phyloP scores from a whole-genome alignment of 768 basidiomycete genomes.

The Suillus discolor region DNA sequence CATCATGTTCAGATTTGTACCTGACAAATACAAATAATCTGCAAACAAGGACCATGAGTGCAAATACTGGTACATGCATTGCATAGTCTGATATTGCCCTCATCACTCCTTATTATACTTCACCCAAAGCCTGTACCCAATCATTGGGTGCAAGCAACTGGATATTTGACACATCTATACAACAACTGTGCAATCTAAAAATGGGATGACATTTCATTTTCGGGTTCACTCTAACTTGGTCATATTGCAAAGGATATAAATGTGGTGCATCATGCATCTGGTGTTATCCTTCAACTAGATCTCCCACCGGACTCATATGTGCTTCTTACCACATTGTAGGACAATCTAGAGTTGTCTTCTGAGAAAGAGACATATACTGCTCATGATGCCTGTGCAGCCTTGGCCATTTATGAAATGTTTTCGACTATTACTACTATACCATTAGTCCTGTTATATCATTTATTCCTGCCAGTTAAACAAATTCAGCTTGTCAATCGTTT shows the following conservation, averaged over 20 bases:
- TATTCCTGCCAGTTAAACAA: slow-evolving; percentile 1
- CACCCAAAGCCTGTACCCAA: slow-evolving; percentile 10
- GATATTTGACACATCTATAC: slow-evolving; percentile 26
- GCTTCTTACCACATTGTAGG: slow-evolving; percentile 24
- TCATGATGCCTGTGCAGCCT: slow-evolving; percentile 21
- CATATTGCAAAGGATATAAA: slow-evolving; percentile 29
- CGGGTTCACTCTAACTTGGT: slow-evolving; percentile 32
- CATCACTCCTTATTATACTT: slow-evolving; percentile 11
- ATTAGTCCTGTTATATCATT: neutral
- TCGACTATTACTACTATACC: slow-evolving; percentile 10
- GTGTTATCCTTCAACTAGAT: slow-evolving; percentile 24
- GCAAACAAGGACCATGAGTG: no score
- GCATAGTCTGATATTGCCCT: slow-evolving; percentile 5
- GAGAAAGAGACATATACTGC: slow-evolving; percentile 25
- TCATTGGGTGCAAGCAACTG: slow-evolving; percentile 27
- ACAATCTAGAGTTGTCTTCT: slow-evolving; percentile 11
- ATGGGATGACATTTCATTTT: slow-evolving; percentile 19
- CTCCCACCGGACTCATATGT: slow-evolving; percentile 24
- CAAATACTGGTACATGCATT: no score
- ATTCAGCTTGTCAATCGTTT: slow-evolving; percentile 12
- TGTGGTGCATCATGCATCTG: slow-evolving; percentile 21
- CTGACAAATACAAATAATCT: no score
- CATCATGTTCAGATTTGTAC: no score
- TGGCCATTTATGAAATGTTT: slow-evolving; percentile 16
- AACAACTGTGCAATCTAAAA: slow-evolving; percentile 5